Percentiles rank a stretch among this genome's conserved stretches.
phyloP scores from a whole-genome alignment of 2,329 filamentous ascomycete genomes.

The Neofusicoccum laricinum region DNA sequence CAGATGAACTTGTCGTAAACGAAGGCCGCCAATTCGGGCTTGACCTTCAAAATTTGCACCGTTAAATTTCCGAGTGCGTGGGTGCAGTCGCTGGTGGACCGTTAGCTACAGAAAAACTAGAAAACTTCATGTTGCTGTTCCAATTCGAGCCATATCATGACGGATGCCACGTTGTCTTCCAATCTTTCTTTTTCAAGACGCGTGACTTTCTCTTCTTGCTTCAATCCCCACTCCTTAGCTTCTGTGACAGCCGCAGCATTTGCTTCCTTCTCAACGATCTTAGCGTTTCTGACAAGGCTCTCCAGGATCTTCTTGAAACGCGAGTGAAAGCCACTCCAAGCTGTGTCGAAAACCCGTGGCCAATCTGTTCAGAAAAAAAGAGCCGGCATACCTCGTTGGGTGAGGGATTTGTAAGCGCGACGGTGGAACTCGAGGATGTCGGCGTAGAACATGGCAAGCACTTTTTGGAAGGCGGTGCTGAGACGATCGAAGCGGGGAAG shows the following conservation, averaged over 20 bases:
- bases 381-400: background rate
- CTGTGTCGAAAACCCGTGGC: background rate
- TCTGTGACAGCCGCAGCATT: background rate
- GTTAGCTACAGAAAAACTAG: background rate
- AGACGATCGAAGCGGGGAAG: background rate
- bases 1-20: background rate
- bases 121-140: background rate
- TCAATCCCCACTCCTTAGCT: background rate
- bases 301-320: background rate
- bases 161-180: background rate
- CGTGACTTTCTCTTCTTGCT: constrained; percentile 33
- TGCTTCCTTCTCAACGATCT: background rate
- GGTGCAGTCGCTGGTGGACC: background rate
- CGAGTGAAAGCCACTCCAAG: background rate
- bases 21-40: background rate
- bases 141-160: background rate
- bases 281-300: background rate
- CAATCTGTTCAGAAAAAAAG: background rate
- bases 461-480: constrained; percentile 27
- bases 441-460: constrained; percentile 44
- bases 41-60: background rate
- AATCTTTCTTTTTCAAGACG: background rate
- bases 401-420: constrained; percentile 46
- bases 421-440: constrained; percentile 52
- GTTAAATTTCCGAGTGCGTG: background rate